Percentiles rank a stretch among this genome's conserved stretches.
phyloP scores from a whole-genome alignment of 192 early-diverging fungal genomes.

The Allomyces macrogynus region DNA sequence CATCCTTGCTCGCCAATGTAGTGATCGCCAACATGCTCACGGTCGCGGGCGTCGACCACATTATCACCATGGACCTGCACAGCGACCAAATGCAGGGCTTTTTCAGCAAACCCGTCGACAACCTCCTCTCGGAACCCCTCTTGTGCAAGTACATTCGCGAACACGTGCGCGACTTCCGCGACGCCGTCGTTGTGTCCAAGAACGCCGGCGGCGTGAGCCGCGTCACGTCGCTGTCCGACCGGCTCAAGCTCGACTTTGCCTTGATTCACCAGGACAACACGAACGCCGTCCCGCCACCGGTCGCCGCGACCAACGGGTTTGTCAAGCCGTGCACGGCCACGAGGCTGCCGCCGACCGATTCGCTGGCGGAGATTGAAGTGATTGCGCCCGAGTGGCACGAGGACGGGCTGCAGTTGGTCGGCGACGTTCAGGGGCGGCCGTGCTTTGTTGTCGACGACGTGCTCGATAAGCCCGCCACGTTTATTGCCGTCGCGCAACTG shows the following conservation, averaged over 20 bases:
- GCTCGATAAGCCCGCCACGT: conserved; percentile 73
- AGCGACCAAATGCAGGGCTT: conserved; percentile 89
- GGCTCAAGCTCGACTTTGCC: conserved; percentile 81
- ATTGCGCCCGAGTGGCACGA: conserved; percentile 21
- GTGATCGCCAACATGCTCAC: conserved; percentile 53
- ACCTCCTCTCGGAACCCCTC: conserved; percentile 76
- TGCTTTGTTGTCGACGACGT: conserved; percentile 67
- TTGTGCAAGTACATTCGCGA: conserved; percentile 72
- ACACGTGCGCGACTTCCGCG: conserved; percentile 33
- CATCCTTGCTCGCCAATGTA: neutral
- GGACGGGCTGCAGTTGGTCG: conserved; percentile 12
- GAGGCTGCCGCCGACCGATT: too few species aligned
- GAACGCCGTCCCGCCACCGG: conserved; percentile 6
- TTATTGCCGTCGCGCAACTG: conserved; percentile 82
- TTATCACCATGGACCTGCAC: conserved; percentile 97
- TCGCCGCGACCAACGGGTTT: too few species aligned
- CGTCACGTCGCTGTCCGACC: conserved; percentile 84
- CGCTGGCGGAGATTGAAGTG: conserved; percentile 3
- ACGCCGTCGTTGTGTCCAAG: conserved; percentile 72
- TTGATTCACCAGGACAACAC: conserved; percentile 67
- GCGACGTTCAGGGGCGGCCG: conserved; percentile 21
- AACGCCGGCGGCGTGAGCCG: conserved; percentile 95
- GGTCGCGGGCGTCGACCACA: conserved; percentile 86
- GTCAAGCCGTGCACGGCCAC: too few species aligned
- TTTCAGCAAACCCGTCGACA: conserved; percentile 85